Evolutionary conservation across 176 grass and related monocot species (phyloP), one percentile per base, ranked within the genome.

Genomic region (Oryza nivara): DNA sequence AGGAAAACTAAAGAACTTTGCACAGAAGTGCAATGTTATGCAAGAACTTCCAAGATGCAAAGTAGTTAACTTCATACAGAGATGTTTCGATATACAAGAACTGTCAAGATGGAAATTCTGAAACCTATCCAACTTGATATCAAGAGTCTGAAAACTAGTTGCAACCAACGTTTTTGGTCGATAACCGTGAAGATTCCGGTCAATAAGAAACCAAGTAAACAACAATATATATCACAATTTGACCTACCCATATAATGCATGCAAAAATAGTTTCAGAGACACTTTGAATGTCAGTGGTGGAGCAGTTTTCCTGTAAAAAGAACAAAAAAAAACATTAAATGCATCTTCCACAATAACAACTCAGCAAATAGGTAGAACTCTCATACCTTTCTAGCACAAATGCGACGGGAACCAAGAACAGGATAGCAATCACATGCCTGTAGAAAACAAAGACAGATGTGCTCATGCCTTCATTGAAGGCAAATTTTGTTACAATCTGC

Each of bases 381-480:
- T 7, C 13, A 40, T 74, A 92, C 86, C 90, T 84, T 89, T 86
- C 87, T 36, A 92, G 65, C 14, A 86, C 43, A 76, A 83, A 86
- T 2, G 86, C 86, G 65, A 92, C 3, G 3, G 90, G 90, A n/a
- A 80, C 67, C 20, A 92, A 67, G 38, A 86, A 66, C 10, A 92
- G 51, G 60, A 82, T 83, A 32, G 32, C 90, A 54, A 38, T 47
- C 0, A 26, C 16, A 78, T 88, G 82, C 51, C 90, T 83, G 69
- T 92, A 92, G 90, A 92, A 92, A 75, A 88, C 90, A 45, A 88
- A 86, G 6, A 92, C 83, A 26, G 26, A 79, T 2, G 74, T 83
- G 79, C 70, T 92, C 79, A 80, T 76, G 69, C 86, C 90, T 46
- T 64, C 41, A 5, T 71, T 46, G 35, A 92, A 89, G 3, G 83